Conservation (phyloP, 306 rosid genomes). For the Oemleria cerasiformis region DNA sequence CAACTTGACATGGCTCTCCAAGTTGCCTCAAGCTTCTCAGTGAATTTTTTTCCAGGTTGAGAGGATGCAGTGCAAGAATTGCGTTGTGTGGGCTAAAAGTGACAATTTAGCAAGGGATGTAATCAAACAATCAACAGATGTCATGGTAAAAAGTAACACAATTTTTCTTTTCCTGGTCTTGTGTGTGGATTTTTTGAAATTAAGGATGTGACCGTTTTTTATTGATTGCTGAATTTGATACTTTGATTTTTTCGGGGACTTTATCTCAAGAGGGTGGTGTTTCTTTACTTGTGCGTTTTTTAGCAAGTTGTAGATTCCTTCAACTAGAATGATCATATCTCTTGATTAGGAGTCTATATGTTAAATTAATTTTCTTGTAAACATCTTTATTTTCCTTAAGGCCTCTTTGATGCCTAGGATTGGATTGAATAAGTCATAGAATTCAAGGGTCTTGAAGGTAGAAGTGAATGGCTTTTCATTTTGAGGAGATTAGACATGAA, state of each 20-base stretch:
- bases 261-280: neutral
- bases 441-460: too few relatives aligned
- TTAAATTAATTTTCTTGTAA: neutral
- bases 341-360: neutral
- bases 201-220: neutral
- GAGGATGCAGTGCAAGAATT: slow-evolving; percentile 63
- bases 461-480: too few relatives aligned
- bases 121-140: slow-evolving; percentile 62
- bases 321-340: neutral
- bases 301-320: neutral
- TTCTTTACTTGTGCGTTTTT: neutral
- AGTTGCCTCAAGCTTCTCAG: slow-evolving; percentile 16
- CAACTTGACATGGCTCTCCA: neutral
- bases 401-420: too few relatives aligned
- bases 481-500: too few relatives aligned
- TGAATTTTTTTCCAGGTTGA: slow-evolving; percentile 53
- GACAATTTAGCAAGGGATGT: slow-evolving; percentile 78
- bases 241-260: neutral
- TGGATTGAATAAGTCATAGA: too few relatives aligned
- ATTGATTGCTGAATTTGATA: neutral
- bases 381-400: neutral
- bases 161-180: neutral
- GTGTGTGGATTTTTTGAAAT: neutral
- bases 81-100: slow-evolving; percentile 85
- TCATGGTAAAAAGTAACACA: slow-evolving; percentile 39